Percentiles rank a stretch among this genome's conserved stretches.
Evolutionary conservation across 2,329 filamentous ascomycete species (phyloP).

Genomic region (Penicillium sp.): DNA sequence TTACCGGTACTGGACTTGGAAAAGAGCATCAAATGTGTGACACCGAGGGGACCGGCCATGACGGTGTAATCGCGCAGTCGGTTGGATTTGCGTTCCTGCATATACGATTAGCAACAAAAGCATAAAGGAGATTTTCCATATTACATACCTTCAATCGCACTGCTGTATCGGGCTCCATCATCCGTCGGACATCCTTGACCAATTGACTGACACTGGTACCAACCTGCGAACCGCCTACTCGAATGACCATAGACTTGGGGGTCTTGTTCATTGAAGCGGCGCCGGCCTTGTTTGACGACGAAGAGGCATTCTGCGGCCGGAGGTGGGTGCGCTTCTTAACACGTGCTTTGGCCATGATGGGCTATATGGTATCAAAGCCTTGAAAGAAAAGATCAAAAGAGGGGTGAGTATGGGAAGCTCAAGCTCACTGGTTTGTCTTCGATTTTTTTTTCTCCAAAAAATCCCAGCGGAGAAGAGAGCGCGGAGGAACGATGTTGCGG

Average conservation of each 20-base stretch:
- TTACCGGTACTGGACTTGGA: conserved; percentile 87
- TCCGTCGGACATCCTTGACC: conserved; percentile 82
- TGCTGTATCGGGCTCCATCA: conserved; percentile 96
- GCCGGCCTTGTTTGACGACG: conserved; percentile 53
- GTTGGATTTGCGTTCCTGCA: conserved; percentile 77
- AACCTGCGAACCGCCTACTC: conserved; percentile 90
- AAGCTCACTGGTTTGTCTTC: conserved; percentile 17
- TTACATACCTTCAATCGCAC: conserved; percentile 68
- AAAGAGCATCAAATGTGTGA: conserved; percentile 90
- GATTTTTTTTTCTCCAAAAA: conserved; percentile 36
- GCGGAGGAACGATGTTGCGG: conserved; percentile 42
- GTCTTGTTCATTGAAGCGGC: conserved; percentile 64
- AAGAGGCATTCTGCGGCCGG: conserved; percentile 60
- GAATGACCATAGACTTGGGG: conserved; percentile 98
- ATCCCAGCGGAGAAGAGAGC: conserved; percentile 30
- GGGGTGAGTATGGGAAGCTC: conserved; percentile 6
- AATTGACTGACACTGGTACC: conserved; percentile 89
- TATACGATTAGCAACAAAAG: conserved; percentile 7
- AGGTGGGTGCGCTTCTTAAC: conserved; percentile 88
- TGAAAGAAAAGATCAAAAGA: conserved; percentile 1
- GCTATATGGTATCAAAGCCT: conserved; percentile 4
- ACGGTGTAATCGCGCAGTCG: conserved; percentile 86
- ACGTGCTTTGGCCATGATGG: conserved; percentile 72
- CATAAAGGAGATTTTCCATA: background rate
- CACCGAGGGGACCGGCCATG: conserved; percentile 92